Evolutionary conservation across 768 basidiomycete species (phyloP), one percentile per base, ranked within the genome.

Genomic region (Leucocoprinus sp.): DNA sequence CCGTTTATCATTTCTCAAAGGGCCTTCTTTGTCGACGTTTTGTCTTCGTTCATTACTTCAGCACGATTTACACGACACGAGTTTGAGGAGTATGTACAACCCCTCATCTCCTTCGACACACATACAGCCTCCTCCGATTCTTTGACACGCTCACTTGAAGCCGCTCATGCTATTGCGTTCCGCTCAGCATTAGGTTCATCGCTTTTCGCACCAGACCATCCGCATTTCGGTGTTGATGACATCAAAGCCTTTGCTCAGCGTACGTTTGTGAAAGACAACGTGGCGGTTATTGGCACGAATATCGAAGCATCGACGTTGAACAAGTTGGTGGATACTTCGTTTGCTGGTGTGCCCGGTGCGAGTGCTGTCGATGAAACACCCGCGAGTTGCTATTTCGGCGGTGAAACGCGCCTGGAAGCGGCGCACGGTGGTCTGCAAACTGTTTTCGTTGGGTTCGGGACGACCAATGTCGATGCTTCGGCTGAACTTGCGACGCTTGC

Each of bases 121-220:
- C 62, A 72, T 29, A 67, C 76, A 18, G 86, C 81, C 11, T 60
- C 67, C 36, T 62, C 69, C 37, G 69, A 84, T 49, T 80, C 90
- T 6, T 70, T 74, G 18, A 74, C 76, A 1, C 71, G 73, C 55
- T 93, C 93, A 33, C 52, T 98, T 46, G 95, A 99, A 58, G 68
- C 83, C 28, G 93, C 92, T 3, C 95, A 98, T 62, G 64, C 76
- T 35, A 71, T 93, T 48, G 93, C 95, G 35, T 99, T 98, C 86
- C 91, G 93, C 58, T 73, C 71, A 34, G 95, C 95, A 12, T 91
- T 98, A 56, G 95, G 95, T 55, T 75, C 85, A 54, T 84, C 93
- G 18, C 76, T 97, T 50, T 91, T 89, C 65, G 84, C 92, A 15
- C 69, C 82, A n/a, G 69, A 78, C 12, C 80, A 87, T 58, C 67